phyloP scores from a whole-genome alignment of 2,329 filamentous ascomycete species.

The Hypomyces rosellus region DNA sequence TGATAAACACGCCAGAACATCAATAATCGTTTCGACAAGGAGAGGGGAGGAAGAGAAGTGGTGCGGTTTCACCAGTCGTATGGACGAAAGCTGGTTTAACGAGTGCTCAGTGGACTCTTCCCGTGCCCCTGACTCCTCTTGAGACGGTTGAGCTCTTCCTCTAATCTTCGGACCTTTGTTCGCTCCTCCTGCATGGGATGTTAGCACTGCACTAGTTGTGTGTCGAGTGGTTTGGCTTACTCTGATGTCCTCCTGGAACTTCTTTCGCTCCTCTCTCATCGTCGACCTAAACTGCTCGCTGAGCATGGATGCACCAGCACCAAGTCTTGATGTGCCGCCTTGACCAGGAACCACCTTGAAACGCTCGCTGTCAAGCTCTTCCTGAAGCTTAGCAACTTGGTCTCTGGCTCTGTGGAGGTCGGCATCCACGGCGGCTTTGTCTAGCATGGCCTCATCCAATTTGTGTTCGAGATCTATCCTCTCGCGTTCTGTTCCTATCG shows the following conservation, averaged over 20 bases:
- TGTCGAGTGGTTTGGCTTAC: conserved; percentile 26
- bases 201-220: neutral
- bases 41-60: neutral
- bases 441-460: conserved; percentile 23
- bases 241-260: conserved; percentile 49
- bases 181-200: conserved; percentile 43
- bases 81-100: neutral
- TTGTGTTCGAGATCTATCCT: conserved; percentile 39
- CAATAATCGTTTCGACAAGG: too few species aligned
- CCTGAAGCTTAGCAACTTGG: conserved; percentile 37
- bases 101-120: conserved; percentile 35
- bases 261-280: conserved; percentile 52
- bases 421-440: conserved; percentile 33
- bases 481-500: conserved; percentile 44
- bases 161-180: conserved; percentile 38
- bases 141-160: conserved; percentile 43
- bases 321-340: conserved; percentile 27
- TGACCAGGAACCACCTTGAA: conserved; percentile 35
- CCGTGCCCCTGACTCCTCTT: conserved; percentile 36
- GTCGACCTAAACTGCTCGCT: conserved; percentile 51
- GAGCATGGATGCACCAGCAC: conserved; percentile 44
- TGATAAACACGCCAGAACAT: too few species aligned
- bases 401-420: conserved; percentile 33
- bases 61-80: neutral
- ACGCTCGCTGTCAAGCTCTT: conserved; percentile 45